phyloP scores from a whole-genome alignment of 371 early-diverging fungal genomes.

The Mucor indicus region DNA sequence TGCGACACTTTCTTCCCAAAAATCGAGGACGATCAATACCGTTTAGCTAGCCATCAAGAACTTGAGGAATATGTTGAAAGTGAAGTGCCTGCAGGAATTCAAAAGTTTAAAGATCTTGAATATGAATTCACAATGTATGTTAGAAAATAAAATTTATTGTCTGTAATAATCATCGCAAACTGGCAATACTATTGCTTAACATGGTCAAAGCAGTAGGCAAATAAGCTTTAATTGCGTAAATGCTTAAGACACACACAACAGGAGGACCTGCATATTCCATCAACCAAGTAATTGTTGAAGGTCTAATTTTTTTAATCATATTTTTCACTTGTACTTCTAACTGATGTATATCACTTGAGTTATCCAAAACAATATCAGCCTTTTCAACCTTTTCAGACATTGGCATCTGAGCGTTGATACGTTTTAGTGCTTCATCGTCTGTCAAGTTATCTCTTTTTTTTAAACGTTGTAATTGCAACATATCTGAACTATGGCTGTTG shows the following conservation, averaged over 20 bases:
- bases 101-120: slow-evolving; percentile 31
- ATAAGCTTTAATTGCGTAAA: slow-evolving; percentile 1
- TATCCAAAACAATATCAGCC: slow-evolving; percentile 85
- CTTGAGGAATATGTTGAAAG: slow-evolving; percentile 41
- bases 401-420: slow-evolving; percentile 84
- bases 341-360: slow-evolving; percentile 65
- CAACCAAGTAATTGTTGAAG: slow-evolving; percentile 40
- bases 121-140: slow-evolving; percentile 53
- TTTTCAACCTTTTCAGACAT: slow-evolving; percentile 69
- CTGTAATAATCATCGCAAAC: slow-evolving; percentile 6
- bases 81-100: slow-evolving; percentile 38
- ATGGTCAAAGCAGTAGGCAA: too few relatives aligned
- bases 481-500: slow-evolving; percentile 56
- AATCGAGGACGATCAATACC: slow-evolving; percentile 29
- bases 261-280: slow-evolving; percentile 44
- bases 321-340: slow-evolving; percentile 60
- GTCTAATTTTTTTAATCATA: slow-evolving; percentile 42
- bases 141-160: slow-evolving; percentile 3
- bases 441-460: slow-evolving; percentile 68
- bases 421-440: slow-evolving; percentile 62
- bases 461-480: slow-evolving; percentile 73
- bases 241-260: not conserved
- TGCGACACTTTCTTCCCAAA: slow-evolving; percentile 73
- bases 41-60: slow-evolving; percentile 30
- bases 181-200: slow-evolving; percentile 11